Evolutionary conservation across 805 yeast genomes (phyloP), one percentile per base, ranked within the genome.

Genomic region (Spathaspora arborariae): DNA sequence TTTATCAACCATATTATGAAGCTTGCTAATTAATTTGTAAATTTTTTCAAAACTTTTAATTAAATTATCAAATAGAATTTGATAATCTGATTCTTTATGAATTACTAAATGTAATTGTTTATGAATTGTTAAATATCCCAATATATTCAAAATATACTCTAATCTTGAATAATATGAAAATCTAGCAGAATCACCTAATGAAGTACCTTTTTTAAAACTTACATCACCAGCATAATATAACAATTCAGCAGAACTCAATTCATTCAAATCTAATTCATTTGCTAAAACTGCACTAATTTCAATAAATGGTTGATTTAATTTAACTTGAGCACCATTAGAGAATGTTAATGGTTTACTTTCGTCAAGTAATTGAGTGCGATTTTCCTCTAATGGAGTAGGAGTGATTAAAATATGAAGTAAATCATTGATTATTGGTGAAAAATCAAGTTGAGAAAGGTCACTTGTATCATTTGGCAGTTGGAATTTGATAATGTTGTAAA

Each of bases 101-200:
- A 65, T 49, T 39, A 75, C 27, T 53, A 48, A 40, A 26, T 61
- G 49, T 24, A 66, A 42, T 44, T 54, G 56, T 9, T 54, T 46
- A 20, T 57, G 52, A 9, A 64, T 45, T 11, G 64, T 49, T 38
- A 65, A 52, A 49, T 47, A 64, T 16, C 69, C 71, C 34, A 80
- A 72, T 20, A 85, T 81, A 53, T 85, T 88, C 37, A 92, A 63
- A n/a, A 91, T 80, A 51, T 80, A 85, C 55, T 81, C 85, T 44
- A 84, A 75, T 55, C 97, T 76, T 44, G 79, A 67, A 57, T 82
- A 87, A 61, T 79, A 89, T 8, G 81, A 74, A 5, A 85, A 77
- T 48, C 81, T 77, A 1, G 94, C 96, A 18, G 78, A 70, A 53
- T 85, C 90, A 6, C 74, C 51, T 24, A 79, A 60, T 2, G 73